Conservation (phyloP, 2,329 filamentous ascomycete species). For the Xylaria sp. region DNA sequence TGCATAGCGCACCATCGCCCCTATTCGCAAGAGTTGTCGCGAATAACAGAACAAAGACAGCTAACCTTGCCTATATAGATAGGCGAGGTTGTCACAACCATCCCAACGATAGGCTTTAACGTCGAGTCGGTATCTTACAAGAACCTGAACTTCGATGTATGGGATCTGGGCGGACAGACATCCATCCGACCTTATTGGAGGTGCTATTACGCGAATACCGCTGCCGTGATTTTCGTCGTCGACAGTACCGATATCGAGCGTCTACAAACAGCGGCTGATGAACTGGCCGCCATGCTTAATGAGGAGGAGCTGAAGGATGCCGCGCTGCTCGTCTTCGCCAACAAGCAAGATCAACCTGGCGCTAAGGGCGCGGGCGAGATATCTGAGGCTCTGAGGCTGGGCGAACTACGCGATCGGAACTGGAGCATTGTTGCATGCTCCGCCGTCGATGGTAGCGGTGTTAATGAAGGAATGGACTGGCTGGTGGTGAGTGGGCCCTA, state of each 20-base stretch:
- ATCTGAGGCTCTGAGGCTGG: conserved; percentile 88
- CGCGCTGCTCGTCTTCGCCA: conserved; percentile 92
- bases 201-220: conserved; percentile 99
- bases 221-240: conserved; percentile 98
- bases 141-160: conserved; percentile 98
- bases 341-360: conserved; percentile 98
- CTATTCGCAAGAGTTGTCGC: neutral
- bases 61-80: conserved; percentile 67
- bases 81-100: conserved; percentile 97
- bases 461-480: conserved; percentile 99
- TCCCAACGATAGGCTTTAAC: conserved; percentile 99
- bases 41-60: conserved; percentile 27
- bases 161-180: conserved; percentile 98
- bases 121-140: conserved; percentile 99
- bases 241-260: conserved; percentile 98
- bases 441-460: conserved; percentile 92
- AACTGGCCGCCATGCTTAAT: conserved; percentile 93
- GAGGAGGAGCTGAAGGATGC: conserved; percentile 97
- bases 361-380: conserved; percentile 97
- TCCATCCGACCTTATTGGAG: conserved; percentile 98
- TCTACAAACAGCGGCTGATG: conserved; percentile 89
- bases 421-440: conserved; percentile 99
- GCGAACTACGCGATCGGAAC: conserved; percentile 93
- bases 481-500: conserved; percentile 74
- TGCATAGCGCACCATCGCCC: neutral